Base-by-base conservation (phyloP, 257 asterid species). In the Nicotiana sylvestris region DNA sequence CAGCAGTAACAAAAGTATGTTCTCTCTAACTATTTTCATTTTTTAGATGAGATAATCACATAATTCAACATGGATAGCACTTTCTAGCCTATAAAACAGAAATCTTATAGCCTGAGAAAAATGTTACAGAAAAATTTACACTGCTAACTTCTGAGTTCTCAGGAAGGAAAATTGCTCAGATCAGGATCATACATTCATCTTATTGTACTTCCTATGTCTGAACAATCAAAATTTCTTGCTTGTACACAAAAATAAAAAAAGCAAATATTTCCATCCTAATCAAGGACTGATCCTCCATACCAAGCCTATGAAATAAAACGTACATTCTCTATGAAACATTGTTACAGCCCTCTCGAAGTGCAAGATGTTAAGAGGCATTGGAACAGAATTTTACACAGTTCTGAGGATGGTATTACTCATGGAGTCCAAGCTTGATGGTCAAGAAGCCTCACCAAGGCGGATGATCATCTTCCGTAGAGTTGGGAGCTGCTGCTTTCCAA, bases 401-500 rank as follows among this genome's bases (percentile, higher is more conserved):
- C 27, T 70, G 10, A 4, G 61, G 61, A 72, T 25, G 39, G 25
- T 46, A 72, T 46, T 13, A 62, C 18, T 62, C 27, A 62, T 61
- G 60, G 62, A 49, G 61, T 49, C 27, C 25, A 21, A 17, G n/a
- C 9, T 43, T 7, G 1, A 55, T 4, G 33, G 21, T n/a, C 11
- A 77, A 43, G 65, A 69, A n/a, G 78, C 78, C 64, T 96, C 90
- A 92, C 39, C 88, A 84, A 17, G 97, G 98, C 13, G 96, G 98
- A 82, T 96, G 98, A 88, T 96, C 99, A 69, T 96, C 98, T 81
- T 83, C 85, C 27, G 91, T 91, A 81, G 92, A 89, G 86, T 90
- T 93, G 49, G 99, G 99, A 12, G 98, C 94, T 58, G 81, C 81
- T 0, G 99, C 94, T 86, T 96, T 94, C 99, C 99, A 96, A 6